Conservation (phyloP, 2,329 filamentous ascomycete species). For the Cadophora malorum region DNA sequence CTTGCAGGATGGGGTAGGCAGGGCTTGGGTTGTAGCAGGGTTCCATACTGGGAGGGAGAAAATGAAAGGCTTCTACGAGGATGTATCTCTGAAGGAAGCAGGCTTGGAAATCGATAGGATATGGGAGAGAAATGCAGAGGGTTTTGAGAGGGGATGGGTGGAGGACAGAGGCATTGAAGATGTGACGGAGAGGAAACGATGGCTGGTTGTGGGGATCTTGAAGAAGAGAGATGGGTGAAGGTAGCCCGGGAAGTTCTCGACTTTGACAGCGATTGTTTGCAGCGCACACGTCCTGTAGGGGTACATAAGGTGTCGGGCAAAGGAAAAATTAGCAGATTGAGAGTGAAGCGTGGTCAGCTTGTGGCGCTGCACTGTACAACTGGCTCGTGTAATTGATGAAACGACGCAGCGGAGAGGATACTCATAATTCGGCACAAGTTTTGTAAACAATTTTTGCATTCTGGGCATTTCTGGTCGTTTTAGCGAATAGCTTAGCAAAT, state of each 20-base stretch:
- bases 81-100: slow-evolving; percentile 51
- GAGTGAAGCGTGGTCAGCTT: too few species aligned
- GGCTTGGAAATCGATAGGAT: slow-evolving; percentile 68
- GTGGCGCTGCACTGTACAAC: too few species aligned
- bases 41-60: slow-evolving; percentile 75
- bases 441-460: too few species aligned
- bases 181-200: slow-evolving; percentile 68
- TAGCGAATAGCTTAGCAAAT: too few species aligned
- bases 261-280: neutral
- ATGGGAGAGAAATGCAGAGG: slow-evolving; percentile 73
- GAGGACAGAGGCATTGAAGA: slow-evolving; percentile 67
- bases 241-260: neutral
- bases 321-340: too few species aligned
- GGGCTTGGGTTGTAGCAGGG: slow-evolving; percentile 70
- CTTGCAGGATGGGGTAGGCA: slow-evolving; percentile 51
- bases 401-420: too few species aligned
- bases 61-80: slow-evolving; percentile 69
- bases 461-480: too few species aligned
- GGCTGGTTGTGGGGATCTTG: slow-evolving; percentile 68
- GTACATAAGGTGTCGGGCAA: neutral
- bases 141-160: slow-evolving; percentile 65
- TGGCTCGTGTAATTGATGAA: too few species aligned
- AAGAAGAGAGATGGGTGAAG: slow-evolving; percentile 39
- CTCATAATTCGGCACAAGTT: too few species aligned
- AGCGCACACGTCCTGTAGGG: neutral